phyloP scores from a whole-genome alignment of 1,284 basidiomycete species.

The Irpex rosettiformis region DNA sequence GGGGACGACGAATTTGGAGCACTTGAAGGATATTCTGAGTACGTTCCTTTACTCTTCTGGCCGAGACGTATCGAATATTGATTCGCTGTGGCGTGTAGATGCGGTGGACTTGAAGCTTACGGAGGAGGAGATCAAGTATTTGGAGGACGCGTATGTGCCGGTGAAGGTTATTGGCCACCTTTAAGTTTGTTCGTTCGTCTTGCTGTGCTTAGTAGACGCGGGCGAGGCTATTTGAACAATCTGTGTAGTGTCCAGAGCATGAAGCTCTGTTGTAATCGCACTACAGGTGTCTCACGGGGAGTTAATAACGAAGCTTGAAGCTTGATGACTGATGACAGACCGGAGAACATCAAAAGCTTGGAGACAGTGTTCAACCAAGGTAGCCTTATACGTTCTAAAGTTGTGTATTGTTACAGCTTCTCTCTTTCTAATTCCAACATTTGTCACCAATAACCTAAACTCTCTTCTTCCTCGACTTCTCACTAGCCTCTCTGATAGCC shows the following conservation, averaged over 20 bases:
- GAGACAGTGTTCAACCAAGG: too few species aligned
- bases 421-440: neutral
- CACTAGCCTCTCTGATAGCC: slow-evolving; percentile 81
- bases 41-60: neutral
- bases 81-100: neutral
- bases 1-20: slow-evolving; percentile 30
- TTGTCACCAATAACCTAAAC: neutral
- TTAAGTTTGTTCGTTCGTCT: neutral
- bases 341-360: too few species aligned
- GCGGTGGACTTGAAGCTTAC: slow-evolving; percentile 5
- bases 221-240: too few species aligned
- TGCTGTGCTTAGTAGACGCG: neutral
- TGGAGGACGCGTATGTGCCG: slow-evolving; percentile 5
- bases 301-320: too few species aligned
- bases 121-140: slow-evolving; percentile 6
- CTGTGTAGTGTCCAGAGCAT: too few species aligned
- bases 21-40: slow-evolving; percentile 24
- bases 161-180: slow-evolving; percentile 1
- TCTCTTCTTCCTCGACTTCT: slow-evolving; percentile 31
- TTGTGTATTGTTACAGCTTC: neutral
- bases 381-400: too few species aligned
- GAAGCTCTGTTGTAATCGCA: too few species aligned
- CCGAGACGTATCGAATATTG: neutral
- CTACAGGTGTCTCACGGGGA: too few species aligned
- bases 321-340: too few species aligned